Conservation (phyloP, 352 stramenopile species). For the Globisporangium carolinianum region DNA sequence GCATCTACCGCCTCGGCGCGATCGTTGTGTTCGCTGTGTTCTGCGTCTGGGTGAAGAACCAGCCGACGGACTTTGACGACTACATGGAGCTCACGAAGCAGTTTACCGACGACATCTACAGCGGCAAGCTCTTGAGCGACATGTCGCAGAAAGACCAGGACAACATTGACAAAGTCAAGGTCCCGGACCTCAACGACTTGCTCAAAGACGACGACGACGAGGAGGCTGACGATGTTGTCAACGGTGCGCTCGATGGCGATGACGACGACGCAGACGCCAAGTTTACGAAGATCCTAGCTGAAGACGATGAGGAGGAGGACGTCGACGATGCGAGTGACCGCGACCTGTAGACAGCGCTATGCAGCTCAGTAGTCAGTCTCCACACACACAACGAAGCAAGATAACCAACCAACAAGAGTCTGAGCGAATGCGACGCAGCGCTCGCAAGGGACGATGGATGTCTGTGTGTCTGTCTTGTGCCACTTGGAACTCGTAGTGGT, state of each 20-base stretch:
- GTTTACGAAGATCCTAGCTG: constrained; percentile 76
- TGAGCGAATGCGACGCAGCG: no score
- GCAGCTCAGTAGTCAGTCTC: no score
- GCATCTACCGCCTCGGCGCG: constrained; percentile 92
- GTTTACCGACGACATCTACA: constrained; percentile 99
- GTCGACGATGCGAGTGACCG: constrained; percentile 51
- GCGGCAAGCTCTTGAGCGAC: constrained; percentile 96
- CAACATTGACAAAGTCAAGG: constrained; percentile 96
- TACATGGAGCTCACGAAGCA: constrained; percentile 98
- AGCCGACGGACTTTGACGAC: constrained; percentile 99
- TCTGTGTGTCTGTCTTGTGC: no score
- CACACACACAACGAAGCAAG: no score
- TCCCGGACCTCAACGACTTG: constrained; percentile 80
- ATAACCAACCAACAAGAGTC: no score
- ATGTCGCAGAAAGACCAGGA: constrained; percentile 97
- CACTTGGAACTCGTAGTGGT: no score
- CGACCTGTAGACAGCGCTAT: constrained; percentile 42
- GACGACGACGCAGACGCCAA: constrained; percentile 62
- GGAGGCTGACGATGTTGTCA: constrained; percentile 41
- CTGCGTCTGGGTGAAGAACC: constrained; percentile 97
- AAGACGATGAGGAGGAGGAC: constrained; percentile 32
- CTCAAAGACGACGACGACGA: constrained; percentile 83
- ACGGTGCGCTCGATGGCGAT: constrained; percentile 47
- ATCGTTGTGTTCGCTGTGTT: constrained; percentile 93
- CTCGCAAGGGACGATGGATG: no score